Percentiles rank a stretch among this genome's conserved stretches.
Evolutionary conservation across 2,329 filamentous ascomycete species (phyloP).

Genomic region (Leptographium lundbergii): DNA sequence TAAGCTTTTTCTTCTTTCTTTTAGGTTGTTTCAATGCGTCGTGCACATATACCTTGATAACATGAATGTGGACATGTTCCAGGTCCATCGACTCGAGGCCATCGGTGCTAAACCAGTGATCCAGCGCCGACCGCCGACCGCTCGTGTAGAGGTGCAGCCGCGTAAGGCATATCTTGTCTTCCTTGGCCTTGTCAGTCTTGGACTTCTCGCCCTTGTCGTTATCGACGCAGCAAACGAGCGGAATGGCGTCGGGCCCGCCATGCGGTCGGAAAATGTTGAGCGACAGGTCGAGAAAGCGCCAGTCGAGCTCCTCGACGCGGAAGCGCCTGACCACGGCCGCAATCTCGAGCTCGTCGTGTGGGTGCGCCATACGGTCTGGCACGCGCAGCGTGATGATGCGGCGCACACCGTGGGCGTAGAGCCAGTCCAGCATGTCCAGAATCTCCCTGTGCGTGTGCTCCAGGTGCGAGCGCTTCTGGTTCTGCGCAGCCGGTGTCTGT

Average conservation of each 20-base stretch:
- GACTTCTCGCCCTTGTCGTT: not conserved
- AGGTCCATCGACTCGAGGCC: not conserved
- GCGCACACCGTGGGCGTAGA: conserved; percentile 1
- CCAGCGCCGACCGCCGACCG: conserved; percentile 1
- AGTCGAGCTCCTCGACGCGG: conserved; percentile 7
- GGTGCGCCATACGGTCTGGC: conserved; percentile 5
- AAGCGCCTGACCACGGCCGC: not conserved
- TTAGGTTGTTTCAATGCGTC: not conserved
- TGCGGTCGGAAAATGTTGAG: conserved; percentile 1
- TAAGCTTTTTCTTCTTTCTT: not conserved
- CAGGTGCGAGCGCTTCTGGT: not conserved
- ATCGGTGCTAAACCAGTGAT: conserved; percentile 6
- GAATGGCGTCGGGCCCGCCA: not conserved
- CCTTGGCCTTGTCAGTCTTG: not conserved
- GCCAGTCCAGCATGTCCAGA: conserved; percentile 7
- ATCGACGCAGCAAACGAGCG: not conserved
- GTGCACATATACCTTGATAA: conserved; percentile 3
- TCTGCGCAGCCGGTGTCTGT: not conserved
- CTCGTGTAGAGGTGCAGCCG: conserved; percentile 6
- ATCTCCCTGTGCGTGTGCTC: conserved; percentile 1
- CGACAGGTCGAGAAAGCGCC: conserved; percentile 8
- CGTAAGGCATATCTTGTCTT: not conserved
- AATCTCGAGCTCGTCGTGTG: conserved; percentile 8
- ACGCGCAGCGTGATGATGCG: conserved; percentile 8
- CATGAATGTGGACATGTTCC: not conserved